Evolutionary conservation across 2,329 filamentous ascomycete genomes (phyloP), one percentile per base, ranked within the genome.

Genomic region (Mycosphaerella sp.): DNA sequence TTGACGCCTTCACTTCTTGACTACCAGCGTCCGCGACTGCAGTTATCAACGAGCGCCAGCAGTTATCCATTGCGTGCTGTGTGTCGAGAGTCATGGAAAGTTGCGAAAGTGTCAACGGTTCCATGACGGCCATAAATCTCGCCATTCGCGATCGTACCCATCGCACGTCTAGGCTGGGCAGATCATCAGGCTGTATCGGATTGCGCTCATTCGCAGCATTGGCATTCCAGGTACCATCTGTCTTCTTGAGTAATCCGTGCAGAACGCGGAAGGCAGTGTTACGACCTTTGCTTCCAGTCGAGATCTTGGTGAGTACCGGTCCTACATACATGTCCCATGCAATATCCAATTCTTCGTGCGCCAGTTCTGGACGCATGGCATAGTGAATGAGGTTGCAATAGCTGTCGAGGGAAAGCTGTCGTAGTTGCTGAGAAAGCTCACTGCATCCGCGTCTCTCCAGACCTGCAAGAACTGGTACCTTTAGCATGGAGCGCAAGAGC

Each of bases 1-100:
- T 80, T 0, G 89, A 90, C 6, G 91, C 84, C 64, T 92, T 95
- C 62, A 98, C 86, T 70, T 98, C 93, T 70, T 95, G 95, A 41
- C 78, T 80, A 23, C 85, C 85, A 39, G 87, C 86, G 46, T 80
- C 79, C 2, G 83, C 79, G 26, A 90, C 74, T 1, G 84, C 80
- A 3, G 75, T 73, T 42, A 88, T 75, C 10, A 89, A 74, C 32
- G 76, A 71, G 9, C 72, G 67, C 54, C 68, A 70, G n/a, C 64
- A 61, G 14, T 53, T 54, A 26, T 62, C 59, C 4, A 70, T 66
- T 6, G 57, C 50, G 12, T 51, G 49, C 39, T 56, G 57, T n/a
- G 42, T 51, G 11, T 63, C 60, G 8, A 57, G 45, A 17, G 58
- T 36, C 11, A 47, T 53, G 74, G 78, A 81, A 12, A 78, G 69